phyloP scores from a whole-genome alignment of 768 basidiomycete species.

The Boletus bicolor region DNA sequence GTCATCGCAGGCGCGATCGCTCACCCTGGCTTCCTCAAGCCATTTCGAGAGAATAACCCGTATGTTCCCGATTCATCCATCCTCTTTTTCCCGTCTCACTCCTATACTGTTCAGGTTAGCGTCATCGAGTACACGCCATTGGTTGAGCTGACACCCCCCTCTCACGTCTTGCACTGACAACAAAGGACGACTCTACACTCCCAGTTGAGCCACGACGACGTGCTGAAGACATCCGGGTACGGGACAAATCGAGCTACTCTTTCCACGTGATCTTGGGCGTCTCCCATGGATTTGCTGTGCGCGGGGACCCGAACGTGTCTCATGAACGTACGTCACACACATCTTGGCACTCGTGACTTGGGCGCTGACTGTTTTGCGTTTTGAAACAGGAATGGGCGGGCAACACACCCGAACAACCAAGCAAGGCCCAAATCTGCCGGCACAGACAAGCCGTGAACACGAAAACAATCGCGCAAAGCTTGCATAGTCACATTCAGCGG shows the following conservation, averaged over 20 bases:
- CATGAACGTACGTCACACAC: slow-evolving; percentile 15
- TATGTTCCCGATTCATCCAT: slow-evolving; percentile 23
- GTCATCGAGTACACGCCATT: background rate
- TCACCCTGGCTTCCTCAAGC: slow-evolving; percentile 49
- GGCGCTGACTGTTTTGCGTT: background rate
- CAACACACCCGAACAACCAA: too few species aligned
- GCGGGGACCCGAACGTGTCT: slow-evolving; percentile 13
- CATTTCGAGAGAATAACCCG: slow-evolving; percentile 49
- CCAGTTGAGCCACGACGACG: slow-evolving; percentile 44
- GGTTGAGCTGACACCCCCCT: background rate
- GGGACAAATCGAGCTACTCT: slow-evolving; percentile 47
- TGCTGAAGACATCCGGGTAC: slow-evolving; percentile 53
- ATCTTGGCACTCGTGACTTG: background rate
- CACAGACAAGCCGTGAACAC: too few species aligned
- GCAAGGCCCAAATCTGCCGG: too few species aligned
- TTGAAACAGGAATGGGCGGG: slow-evolving; percentile 30
- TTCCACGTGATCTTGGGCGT: slow-evolving; percentile 53
- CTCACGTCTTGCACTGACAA: background rate
- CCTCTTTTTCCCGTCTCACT: background rate
- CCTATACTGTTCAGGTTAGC: slow-evolving; percentile 24
- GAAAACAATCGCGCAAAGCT: too few species aligned
- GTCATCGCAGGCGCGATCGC: slow-evolving; percentile 42
- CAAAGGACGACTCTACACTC: slow-evolving; percentile 53
- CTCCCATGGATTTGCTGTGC: slow-evolving; percentile 23
- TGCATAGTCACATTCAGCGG: too few species aligned